phyloP scores from a whole-genome alignment of 805 yeast species.

The Candida morakotiae region DNA sequence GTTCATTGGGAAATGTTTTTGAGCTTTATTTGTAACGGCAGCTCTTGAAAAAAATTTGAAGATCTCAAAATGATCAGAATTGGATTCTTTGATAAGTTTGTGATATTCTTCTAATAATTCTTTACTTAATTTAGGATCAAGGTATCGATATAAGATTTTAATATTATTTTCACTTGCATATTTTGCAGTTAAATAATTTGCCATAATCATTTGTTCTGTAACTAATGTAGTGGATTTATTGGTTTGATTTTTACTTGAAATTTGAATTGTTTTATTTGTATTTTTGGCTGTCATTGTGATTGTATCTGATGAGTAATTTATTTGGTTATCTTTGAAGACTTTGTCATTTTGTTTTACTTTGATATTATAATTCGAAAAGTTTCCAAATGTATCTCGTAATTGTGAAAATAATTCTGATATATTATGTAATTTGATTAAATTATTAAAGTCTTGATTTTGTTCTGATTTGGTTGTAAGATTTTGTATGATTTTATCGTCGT shows the following conservation, averaged over 20 bases:
- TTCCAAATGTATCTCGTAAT: neutral
- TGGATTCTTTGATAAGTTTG: slow-evolving; percentile 11
- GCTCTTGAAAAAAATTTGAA: slow-evolving; percentile 4
- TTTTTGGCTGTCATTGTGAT: slow-evolving; percentile 11
- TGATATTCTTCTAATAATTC: slow-evolving; percentile 22
- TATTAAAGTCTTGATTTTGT: slow-evolving; percentile 18
- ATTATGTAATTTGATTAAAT: slow-evolving; percentile 23
- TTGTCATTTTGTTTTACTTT: neutral
- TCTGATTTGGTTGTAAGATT: slow-evolving; percentile 8
- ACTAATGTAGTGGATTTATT: slow-evolving; percentile 50
- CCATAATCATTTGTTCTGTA: slow-evolving; percentile 78
- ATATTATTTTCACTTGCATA: slow-evolving; percentile 40
- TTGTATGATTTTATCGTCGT: slow-evolving; percentile 14
- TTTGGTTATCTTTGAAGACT: neutral
- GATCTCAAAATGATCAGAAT: slow-evolving; percentile 13
- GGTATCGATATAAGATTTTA: slow-evolving; percentile 50
- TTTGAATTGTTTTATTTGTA: slow-evolving; percentile 12
- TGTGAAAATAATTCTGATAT: slow-evolving; percentile 16
- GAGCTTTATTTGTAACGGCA: neutral
- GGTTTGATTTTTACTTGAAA: slow-evolving; percentile 11
- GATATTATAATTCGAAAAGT: neutral
- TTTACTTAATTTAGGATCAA: slow-evolving; percentile 23
- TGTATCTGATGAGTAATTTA: slow-evolving; percentile 8
- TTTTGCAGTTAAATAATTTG: slow-evolving; percentile 59
- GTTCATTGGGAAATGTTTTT: slow-evolving; percentile 41